phyloP scores from a whole-genome alignment of 352 stramenopile genomes.

The Halophytophthora polymorphica region DNA sequence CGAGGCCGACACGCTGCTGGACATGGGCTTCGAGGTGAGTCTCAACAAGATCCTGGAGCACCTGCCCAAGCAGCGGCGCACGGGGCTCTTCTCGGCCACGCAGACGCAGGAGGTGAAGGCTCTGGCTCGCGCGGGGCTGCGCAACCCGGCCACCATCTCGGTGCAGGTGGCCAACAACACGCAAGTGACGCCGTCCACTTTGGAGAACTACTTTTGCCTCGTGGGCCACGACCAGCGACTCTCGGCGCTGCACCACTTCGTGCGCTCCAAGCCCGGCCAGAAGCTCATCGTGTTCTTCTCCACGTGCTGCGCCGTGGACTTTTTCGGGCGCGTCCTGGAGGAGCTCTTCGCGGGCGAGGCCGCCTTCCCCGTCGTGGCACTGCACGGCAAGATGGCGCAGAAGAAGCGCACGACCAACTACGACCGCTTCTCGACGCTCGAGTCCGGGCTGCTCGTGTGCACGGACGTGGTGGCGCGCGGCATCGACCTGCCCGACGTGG shows the following conservation, averaged over 20 bases:
- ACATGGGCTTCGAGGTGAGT: slow-evolving; percentile 96
- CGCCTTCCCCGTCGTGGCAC: slow-evolving; percentile 50
- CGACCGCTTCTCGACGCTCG: slow-evolving; percentile 56
- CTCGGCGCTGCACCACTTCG: slow-evolving; percentile 90
- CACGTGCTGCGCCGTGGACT: slow-evolving; percentile 99
- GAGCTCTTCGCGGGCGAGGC: slow-evolving; percentile 49
- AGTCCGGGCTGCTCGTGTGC: slow-evolving; percentile 92
- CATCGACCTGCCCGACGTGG: slow-evolving; percentile 97
- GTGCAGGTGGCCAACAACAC: slow-evolving; percentile 92
- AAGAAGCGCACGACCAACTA: slow-evolving; percentile 87
- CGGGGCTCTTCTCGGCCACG: slow-evolving; percentile 90
- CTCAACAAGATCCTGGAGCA: slow-evolving; percentile 94
- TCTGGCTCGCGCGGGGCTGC: slow-evolving; percentile 93
- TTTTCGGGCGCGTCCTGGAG: slow-evolving; percentile 92
- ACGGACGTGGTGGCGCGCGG: slow-evolving; percentile 98
- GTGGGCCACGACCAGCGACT: slow-evolving; percentile 94
- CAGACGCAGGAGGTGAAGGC: slow-evolving; percentile 95
- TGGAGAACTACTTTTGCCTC: slow-evolving; percentile 95
- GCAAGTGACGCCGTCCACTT: slow-evolving; percentile 70
- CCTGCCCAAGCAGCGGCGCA: slow-evolving; percentile 97
- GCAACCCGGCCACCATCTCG: slow-evolving; percentile 97
- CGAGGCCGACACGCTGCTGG: slow-evolving; percentile 98
- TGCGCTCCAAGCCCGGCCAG: slow-evolving; percentile 79
- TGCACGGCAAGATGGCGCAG: slow-evolving; percentile 95
- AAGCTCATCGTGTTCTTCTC: slow-evolving; percentile 99